These are phyloP conservation scores for Fusarium verticillioides DNA, from an alignment of 2,329 filamentous ascomycete genomes.

Conservation along the genomic window DNA sequence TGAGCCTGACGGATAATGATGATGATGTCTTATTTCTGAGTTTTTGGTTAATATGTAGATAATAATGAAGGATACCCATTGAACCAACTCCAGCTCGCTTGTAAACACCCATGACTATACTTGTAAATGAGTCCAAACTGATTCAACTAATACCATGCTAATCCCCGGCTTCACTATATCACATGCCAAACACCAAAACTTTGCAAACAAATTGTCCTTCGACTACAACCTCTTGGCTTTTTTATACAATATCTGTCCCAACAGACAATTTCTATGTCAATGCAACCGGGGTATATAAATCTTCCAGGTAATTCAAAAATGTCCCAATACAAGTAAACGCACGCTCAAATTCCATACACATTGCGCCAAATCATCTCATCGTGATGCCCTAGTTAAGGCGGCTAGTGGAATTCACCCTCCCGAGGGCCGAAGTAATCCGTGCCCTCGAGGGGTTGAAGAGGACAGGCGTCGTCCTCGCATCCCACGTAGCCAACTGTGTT, in stretches of 20 bases:
- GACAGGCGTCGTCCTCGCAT: slow-evolving; percentile 56
- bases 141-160: background rate
- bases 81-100: background rate
- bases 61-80: slow-evolving; percentile 25
- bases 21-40: slow-evolving; percentile 17
- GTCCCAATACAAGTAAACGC: slow-evolving; percentile 38
- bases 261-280: slow-evolving; percentile 38
- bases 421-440: slow-evolving; percentile 55
- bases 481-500: slow-evolving; percentile 55
- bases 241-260: slow-evolving; percentile 33
- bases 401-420: slow-evolving; percentile 51
- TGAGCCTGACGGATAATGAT: slow-evolving; percentile 27
- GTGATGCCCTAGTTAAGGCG: background rate
- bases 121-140: background rate
- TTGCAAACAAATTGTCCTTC: slow-evolving; percentile 6
- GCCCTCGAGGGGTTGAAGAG: slow-evolving; percentile 48
- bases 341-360: slow-evolving; percentile 41
- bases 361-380: slow-evolving; percentile 40
- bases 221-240: slow-evolving; percentile 8
- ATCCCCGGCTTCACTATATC: background rate
- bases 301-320: slow-evolving; percentile 36
- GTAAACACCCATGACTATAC: background rate
- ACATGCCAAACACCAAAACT: background rate
- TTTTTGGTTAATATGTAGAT: slow-evolving; percentile 3
- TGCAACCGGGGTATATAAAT: slow-evolving; percentile 44